Base-by-base conservation (phyloP, 495 filamentous ascomycete species). In the Annulohypoxylon bovei region DNA sequence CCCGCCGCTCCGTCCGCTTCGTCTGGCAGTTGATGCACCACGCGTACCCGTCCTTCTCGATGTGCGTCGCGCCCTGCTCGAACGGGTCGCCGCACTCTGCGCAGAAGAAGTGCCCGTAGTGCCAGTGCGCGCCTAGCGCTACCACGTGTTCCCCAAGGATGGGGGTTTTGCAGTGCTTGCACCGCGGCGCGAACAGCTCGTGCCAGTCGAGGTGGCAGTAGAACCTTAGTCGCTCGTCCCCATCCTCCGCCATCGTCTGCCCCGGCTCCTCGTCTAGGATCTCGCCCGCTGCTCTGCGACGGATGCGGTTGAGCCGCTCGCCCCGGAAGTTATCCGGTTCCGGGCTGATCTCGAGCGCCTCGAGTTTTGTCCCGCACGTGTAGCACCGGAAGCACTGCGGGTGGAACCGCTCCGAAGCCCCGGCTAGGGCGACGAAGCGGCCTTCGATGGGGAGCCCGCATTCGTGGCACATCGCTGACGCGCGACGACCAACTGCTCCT, bases 171-270 rank as follows among this genome's bases (percentile, higher is more conserved):
- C 95, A 99, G 80, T 90, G 93, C 81, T 95, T 95, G 82, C 95
- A 99, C 40, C 93, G 88, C 16, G 95, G 95, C 58, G 92, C 94
- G 78, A 92, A 98, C 37, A 92, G 80, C 75, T 99, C 95, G 77
- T 99, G 95, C 85, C 94, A 99, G 82, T 99, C 95, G 20, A 99
- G 87, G 78, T 98, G 96, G 81, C 95, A 99, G 81, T 92, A 99
- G 84, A 98, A 98, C 27, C 94, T 90, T 55, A 92, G 80, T 23
- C 85, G 80, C 9, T 83, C 81, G 72, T 93, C 91, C 37, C 88
- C 88, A 67, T 92, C 90, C 58, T 89, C 90, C 42, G 84, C 85
- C 76, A 85, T 85, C n/a, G 86, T 88, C 72, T 87, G 78, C 23
- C 85, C 86, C 7, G 83, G 81, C 39, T 77, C 78, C 61, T 90